Conservation (phyloP, 106 monocot genomes). For the Dendrobium officinale region DNA sequence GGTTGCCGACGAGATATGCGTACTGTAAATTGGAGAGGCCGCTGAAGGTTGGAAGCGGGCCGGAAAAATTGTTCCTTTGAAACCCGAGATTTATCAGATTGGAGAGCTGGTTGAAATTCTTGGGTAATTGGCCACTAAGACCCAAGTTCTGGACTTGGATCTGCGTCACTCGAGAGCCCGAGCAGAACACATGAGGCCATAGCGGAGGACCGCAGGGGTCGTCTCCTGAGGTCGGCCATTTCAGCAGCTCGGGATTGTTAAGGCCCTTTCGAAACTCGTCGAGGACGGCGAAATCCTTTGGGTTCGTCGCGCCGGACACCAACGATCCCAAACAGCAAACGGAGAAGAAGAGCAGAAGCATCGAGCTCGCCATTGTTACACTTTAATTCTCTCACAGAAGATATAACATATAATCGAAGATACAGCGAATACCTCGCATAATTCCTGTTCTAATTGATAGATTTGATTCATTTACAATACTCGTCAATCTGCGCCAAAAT, state of each 20-base stretch:
- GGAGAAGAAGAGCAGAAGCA: background rate
- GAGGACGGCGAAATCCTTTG: conserved; percentile 14
- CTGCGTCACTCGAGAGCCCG: conserved; percentile 33
- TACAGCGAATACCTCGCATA: background rate
- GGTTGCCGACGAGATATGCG: conserved; percentile 39
- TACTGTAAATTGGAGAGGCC: conserved; percentile 40
- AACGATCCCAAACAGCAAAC: background rate
- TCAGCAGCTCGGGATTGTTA: conserved; percentile 14
- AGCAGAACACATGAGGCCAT: conserved; percentile 50
- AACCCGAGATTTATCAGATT: conserved; percentile 50
- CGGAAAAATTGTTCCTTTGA: conserved; percentile 51
- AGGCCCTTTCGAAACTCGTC: conserved; percentile 18
- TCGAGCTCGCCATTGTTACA: background rate
- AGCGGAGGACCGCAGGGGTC: conserved; percentile 26
- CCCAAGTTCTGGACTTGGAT: conserved; percentile 51
- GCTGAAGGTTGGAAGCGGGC: conserved; percentile 43
- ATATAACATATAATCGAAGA: background rate
- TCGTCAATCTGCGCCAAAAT: background rate
- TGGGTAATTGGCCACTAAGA: conserved; percentile 42
- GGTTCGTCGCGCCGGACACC: conserved; percentile 11
- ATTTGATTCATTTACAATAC: no score
- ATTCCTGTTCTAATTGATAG: background rate
- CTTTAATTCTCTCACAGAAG: background rate
- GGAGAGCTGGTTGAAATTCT: conserved; percentile 44
- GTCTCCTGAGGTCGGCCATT: conserved; percentile 12